Evolutionary conservation across 306 rosid genomes (phyloP).

Genomic region (Cicer bijugum): DNA sequence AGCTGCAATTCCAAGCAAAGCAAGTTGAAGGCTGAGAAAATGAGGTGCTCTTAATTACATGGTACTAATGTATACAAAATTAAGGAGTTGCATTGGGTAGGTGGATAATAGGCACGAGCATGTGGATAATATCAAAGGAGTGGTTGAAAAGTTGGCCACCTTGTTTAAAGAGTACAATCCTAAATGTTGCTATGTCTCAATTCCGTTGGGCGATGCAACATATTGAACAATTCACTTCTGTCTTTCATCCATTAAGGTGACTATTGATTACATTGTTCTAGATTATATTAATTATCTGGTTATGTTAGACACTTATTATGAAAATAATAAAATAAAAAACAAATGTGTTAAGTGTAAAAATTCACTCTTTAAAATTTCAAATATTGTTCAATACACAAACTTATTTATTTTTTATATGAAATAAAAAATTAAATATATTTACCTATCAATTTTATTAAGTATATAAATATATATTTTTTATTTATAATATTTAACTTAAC

Average conservation of each 20-base stretch:
- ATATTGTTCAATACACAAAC: no score
- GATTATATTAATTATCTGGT: no score
- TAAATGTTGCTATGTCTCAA: slow-evolving; percentile 18
- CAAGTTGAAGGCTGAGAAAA: slow-evolving; percentile 46
- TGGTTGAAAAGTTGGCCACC: slow-evolving; percentile 46
- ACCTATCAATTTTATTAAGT: no score
- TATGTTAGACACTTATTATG: no score
- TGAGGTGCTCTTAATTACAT: neutral
- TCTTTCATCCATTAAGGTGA: neutral
- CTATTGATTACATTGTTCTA: neutral
- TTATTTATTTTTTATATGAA: no score
- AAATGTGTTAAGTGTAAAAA: no score
- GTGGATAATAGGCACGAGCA: slow-evolving; percentile 2
- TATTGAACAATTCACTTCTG: slow-evolving; percentile 1
- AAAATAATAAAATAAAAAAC: no score
- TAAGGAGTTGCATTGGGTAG: slow-evolving; percentile 33
- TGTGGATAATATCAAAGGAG: slow-evolving; percentile 50
- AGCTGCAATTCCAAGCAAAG: neutral
- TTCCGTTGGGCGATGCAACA: slow-evolving; percentile 24
- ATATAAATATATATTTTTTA: no score
- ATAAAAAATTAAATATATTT: no score
- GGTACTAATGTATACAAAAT: neutral
- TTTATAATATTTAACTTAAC: no score
- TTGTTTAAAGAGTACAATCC: slow-evolving; percentile 22
- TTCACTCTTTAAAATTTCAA: no score